These are phyloP conservation scores for Tetrahymena malaccensis DNA, from an alignment of 73 alveolate genomes.

Conservation along the genomic window DNA sequence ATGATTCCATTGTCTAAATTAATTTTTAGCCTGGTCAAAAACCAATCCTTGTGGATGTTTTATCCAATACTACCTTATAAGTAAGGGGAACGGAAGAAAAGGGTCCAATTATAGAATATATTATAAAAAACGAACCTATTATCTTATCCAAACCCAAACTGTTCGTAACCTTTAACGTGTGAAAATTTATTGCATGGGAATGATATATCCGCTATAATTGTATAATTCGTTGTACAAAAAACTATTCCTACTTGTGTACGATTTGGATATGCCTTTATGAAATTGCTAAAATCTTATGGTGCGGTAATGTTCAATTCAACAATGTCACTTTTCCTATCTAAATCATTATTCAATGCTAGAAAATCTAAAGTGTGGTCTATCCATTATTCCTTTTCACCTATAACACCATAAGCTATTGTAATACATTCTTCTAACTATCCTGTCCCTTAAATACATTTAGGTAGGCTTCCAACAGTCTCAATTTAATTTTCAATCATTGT, in stretches of 20 bases:
- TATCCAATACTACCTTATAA: slow-evolving; percentile 47
- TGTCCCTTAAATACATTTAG: slow-evolving; percentile 36
- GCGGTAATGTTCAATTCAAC: neutral
- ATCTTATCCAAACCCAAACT: neutral
- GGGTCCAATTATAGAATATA: slow-evolving; percentile 56
- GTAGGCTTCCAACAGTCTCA: slow-evolving; percentile 1
- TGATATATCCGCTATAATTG: slow-evolving; percentile 29
- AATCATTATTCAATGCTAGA: slow-evolving; percentile 28
- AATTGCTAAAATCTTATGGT: slow-evolving; percentile 30
- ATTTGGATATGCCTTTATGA: slow-evolving; percentile 23
- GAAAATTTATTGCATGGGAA: neutral
- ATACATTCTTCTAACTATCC: slow-evolving; percentile 37
- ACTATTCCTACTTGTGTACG: slow-evolving; percentile 47
- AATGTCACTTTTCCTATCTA: slow-evolving; percentile 35
- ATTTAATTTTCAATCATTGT: neutral
- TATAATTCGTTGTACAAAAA: slow-evolving; percentile 45
- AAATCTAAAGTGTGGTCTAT: slow-evolving; percentile 20
- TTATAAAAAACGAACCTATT: neutral
- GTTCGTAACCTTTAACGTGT: neutral
- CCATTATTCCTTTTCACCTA: slow-evolving; percentile 33
- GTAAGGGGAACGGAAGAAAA: slow-evolving; percentile 47
- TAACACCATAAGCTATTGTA: slow-evolving; percentile 63
- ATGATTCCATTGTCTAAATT: slow-evolving; percentile 67
- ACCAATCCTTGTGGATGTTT: slow-evolving; percentile 46
- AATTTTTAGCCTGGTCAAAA: slow-evolving; percentile 44